Evolutionary conservation across 176 grass and related monocot species (phyloP).

Genomic region (Eragrostis curvula): DNA sequence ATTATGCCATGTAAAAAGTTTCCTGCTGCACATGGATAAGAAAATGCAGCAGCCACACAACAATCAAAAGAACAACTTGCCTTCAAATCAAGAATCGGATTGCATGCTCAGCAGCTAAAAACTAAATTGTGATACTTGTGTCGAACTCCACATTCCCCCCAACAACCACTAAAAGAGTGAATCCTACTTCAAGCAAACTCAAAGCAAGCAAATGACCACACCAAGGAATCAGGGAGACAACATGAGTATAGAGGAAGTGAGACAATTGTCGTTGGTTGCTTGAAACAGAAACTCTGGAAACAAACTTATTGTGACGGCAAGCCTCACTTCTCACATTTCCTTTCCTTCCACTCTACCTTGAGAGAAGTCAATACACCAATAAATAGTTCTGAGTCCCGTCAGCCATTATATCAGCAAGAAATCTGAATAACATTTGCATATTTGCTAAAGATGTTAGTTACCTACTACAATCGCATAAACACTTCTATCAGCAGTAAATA

Average conservation of each 20-base stretch:
- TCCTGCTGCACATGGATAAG: constrained; percentile 8
- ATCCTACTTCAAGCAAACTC: constrained; percentile 44
- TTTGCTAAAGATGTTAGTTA: neutral
- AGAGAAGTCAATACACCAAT: neutral
- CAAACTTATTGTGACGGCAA: constrained; percentile 20
- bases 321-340: constrained; percentile 38
- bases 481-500: neutral
- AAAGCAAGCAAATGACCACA: constrained; percentile 28
- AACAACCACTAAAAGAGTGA: constrained; percentile 42
- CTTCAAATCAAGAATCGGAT: constrained; percentile 34
- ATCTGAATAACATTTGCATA: neutral
- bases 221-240: constrained; percentile 33
- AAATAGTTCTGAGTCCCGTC: neutral
- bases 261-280: constrained; percentile 34
- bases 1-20: constrained; percentile 28
- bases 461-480: neutral
- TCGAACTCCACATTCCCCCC: constrained; percentile 10
- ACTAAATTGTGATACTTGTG: constrained; percentile 2
- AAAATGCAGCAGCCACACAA: constrained; percentile 26
- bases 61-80: constrained; percentile 27
- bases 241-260: constrained; percentile 40
- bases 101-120: constrained; percentile 22
- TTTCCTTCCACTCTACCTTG: constrained; percentile 34
- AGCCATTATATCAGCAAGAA: constrained; percentile 23
- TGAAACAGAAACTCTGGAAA: constrained; percentile 9